A percentile compares a stretch with the other conserved stretches of the same genome.
phyloP scores from a whole-genome alignment of 2,329 filamentous ascomycete genomes.

The Monilinia laxa region DNA sequence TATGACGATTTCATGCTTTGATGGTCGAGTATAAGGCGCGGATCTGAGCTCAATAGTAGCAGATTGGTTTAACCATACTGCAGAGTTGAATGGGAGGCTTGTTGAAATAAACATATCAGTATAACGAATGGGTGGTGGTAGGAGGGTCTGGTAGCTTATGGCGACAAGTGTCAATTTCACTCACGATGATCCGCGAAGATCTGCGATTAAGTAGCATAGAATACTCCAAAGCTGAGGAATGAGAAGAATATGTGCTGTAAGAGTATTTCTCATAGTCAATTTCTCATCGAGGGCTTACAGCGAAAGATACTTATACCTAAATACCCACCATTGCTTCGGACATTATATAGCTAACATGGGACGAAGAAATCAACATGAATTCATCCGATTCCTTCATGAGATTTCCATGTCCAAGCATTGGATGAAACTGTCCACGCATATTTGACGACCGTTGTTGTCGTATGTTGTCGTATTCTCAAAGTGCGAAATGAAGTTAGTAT shows the following conservation, averaged over 20 bases:
- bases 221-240: background rate
- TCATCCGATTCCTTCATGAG: background rate
- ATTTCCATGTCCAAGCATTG: background rate
- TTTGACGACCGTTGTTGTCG: too few relatives aligned
- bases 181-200: background rate
- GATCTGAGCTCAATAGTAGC: conserved; percentile 40
- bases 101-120: background rate
- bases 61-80: conserved; percentile 31
- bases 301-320: conserved; percentile 15
- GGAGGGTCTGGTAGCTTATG: too few relatives aligned
- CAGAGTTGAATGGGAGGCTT: conserved; percentile 14
- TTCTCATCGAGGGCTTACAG: background rate
- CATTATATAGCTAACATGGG: background rate
- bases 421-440: too few relatives aligned
- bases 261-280: background rate
- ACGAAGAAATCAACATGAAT: background rate
- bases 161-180: background rate
- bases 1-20: conserved; percentile 43
- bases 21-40: conserved; percentile 43
- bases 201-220: background rate
- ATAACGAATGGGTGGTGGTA: background rate
- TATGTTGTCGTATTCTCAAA: background rate
- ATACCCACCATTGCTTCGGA: background rate
- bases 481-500: conserved; percentile 16
- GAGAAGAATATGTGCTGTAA: background rate